Evolutionary conservation across 192 early-diverging fungal genomes (phyloP).

Genomic region (Rhizophagus prolifer): DNA sequence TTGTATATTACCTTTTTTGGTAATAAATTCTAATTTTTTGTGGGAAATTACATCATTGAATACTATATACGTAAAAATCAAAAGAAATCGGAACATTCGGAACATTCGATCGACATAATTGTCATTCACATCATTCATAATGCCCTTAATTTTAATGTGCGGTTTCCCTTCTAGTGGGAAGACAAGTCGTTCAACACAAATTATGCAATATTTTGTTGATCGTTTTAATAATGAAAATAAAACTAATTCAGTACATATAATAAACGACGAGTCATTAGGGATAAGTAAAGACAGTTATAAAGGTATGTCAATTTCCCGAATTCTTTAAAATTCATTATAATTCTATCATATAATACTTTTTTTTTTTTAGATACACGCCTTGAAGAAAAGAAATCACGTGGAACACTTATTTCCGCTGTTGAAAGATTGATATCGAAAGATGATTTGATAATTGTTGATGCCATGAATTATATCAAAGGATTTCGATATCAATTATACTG

Average conservation of each 20-base stretch:
- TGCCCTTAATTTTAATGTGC: conserved; percentile 90
- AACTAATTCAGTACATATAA: conserved; percentile 55
- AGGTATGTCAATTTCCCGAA: conserved; percentile 38
- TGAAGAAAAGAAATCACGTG: conserved; percentile 91
- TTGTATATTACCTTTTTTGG: no score
- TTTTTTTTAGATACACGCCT: conserved; percentile 33
- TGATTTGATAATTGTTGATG: conserved; percentile 88
- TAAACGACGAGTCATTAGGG: conserved; percentile 79
- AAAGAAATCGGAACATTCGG: no score
- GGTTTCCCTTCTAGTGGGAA: conserved; percentile 93
- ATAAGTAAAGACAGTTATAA: conserved; percentile 63
- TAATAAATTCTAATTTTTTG: no score
- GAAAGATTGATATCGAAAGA: conserved; percentile 82
- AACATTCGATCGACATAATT: no score
- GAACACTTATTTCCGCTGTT: conserved; percentile 82
- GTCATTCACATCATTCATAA: conserved; percentile 43
- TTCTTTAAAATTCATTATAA: neutral
- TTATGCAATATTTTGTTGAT: conserved; percentile 58
- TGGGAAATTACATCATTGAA: no score
- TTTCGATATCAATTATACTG: conserved; percentile 97
- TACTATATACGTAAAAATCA: no score
- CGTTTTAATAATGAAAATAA: conserved; percentile 40
- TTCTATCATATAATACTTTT: neutral
- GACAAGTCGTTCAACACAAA: conserved; percentile 73
- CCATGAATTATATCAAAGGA: conserved; percentile 99